Evolutionary conservation across 805 yeast species (phyloP).

Genomic region (Hanseniaspora pseudoguilliermondii): DNA sequence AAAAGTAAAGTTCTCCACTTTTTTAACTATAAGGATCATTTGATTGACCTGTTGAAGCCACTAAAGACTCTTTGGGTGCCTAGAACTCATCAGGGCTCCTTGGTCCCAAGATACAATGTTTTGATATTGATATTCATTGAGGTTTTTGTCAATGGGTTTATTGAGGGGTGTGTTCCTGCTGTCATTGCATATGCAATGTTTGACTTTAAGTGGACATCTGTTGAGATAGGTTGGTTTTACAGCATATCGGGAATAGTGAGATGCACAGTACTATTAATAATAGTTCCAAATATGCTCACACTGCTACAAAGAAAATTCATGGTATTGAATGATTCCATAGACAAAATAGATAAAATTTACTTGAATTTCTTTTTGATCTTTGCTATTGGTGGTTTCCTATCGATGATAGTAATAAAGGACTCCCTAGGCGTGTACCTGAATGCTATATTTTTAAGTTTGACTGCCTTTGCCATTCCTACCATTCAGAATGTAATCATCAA

Average conservation of each 20-base stretch:
- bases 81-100: slow-evolving; percentile 13
- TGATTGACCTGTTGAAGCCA: slow-evolving; percentile 31
- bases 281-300: slow-evolving; percentile 5
- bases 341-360: slow-evolving; percentile 37
- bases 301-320: slow-evolving; percentile 13
- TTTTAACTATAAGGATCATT: slow-evolving; percentile 9
- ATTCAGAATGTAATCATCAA: slow-evolving; percentile 49
- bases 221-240: slow-evolving; percentile 21
- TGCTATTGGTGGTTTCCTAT: slow-evolving; percentile 31
- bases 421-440: slow-evolving; percentile 23
- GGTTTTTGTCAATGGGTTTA: slow-evolving; percentile 18
- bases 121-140: slow-evolving; percentile 18
- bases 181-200: slow-evolving; percentile 17
- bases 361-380: slow-evolving; percentile 25
- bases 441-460: slow-evolving; percentile 33
- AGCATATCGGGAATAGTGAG: slow-evolving; percentile 20
- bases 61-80: slow-evolving; percentile 19
- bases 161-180: slow-evolving; percentile 19
- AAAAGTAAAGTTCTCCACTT: neutral
- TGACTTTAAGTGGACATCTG: slow-evolving; percentile 19
- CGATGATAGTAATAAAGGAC: slow-evolving; percentile 21
- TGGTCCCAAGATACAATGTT: slow-evolving; percentile 18
- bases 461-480: slow-evolving; percentile 44
- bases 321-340: slow-evolving; percentile 32
- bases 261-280: slow-evolving; percentile 15